These are phyloP conservation scores for Puya raimondii DNA, from an alignment of 176 grass and related monocot species.

Conservation along the genomic window DNA sequence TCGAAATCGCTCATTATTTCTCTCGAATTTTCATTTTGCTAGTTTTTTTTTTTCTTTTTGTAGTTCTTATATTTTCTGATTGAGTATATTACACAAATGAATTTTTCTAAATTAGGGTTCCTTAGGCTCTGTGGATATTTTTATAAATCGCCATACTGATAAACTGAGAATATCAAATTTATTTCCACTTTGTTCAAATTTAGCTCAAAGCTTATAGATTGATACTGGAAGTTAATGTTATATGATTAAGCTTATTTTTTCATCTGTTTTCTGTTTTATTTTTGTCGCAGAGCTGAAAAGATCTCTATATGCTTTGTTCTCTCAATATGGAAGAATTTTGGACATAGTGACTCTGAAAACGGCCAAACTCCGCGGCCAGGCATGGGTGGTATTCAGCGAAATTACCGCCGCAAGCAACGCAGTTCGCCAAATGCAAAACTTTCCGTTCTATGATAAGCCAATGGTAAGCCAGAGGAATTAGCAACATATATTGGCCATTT, in stretches of 20 bases:
- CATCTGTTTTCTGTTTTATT: neutral
- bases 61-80: neutral
- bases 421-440: slow-evolving; percentile 84
- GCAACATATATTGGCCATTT: no score
- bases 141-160: no score
- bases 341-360: slow-evolving; percentile 92
- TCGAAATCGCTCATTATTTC: neutral
- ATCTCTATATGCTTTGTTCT: slow-evolving; percentile 85
- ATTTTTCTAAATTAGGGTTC: no score
- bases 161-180: no score
- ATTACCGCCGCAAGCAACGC: slow-evolving; percentile 89
- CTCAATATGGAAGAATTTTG: slow-evolving; percentile 92
- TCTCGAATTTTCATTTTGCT: no score
- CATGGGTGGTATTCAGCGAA: slow-evolving; percentile 85
- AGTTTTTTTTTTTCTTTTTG: slow-evolving; percentile 15
- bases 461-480: slow-evolving; percentile 42
- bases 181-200: no score
- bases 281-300: slow-evolving; percentile 65
- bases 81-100: no score
- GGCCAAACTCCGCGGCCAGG: slow-evolving; percentile 82
- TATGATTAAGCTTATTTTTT: slow-evolving; percentile 13
- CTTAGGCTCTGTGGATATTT: no score
- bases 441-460: slow-evolving; percentile 89
- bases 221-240: no score
- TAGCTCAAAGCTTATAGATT: no score